Evolutionary conservation across 2,329 filamentous ascomycete species (phyloP).

Genomic region (Chaetomium sp.): DNA sequence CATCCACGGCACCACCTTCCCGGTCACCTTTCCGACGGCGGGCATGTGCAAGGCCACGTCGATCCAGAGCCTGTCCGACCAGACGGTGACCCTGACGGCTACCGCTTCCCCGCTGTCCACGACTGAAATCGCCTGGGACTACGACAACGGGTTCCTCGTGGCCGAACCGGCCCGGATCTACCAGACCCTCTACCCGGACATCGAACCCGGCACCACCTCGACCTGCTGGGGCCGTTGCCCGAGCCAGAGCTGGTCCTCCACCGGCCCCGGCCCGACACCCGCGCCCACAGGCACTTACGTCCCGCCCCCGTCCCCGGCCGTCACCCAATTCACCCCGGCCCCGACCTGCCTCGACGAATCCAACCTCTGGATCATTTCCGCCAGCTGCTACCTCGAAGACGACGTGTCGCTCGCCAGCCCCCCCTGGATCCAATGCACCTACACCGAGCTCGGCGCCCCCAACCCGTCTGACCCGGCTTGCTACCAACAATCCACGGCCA

Average conservation of each 20-base stretch:
- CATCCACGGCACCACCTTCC: constrained; percentile 17
- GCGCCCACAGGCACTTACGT: not conserved
- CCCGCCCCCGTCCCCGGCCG: not conserved
- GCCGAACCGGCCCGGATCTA: not conserved
- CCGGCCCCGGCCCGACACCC: not conserved
- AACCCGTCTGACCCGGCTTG: not conserved
- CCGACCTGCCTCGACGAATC: not conserved
- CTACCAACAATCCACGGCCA: not conserved
- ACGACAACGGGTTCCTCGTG: not conserved
- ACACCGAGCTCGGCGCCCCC: not conserved
- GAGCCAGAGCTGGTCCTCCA: not conserved
- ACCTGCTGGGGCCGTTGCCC: not conserved
- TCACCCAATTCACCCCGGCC: not conserved
- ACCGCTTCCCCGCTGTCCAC: not conserved
- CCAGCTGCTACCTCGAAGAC: not conserved
- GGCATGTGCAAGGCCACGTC: not conserved
- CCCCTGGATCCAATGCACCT: not conserved
- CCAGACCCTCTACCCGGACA: not conserved
- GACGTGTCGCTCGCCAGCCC: not conserved
- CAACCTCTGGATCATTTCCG: not conserved
- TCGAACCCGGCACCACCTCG: not conserved
- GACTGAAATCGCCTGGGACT: not conserved
- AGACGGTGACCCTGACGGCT: not conserved
- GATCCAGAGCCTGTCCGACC: not conserved
- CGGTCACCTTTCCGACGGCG: not conserved